Conservation (phyloP, 495 filamentous ascomycete species). For the Lophium mytilinum region DNA sequence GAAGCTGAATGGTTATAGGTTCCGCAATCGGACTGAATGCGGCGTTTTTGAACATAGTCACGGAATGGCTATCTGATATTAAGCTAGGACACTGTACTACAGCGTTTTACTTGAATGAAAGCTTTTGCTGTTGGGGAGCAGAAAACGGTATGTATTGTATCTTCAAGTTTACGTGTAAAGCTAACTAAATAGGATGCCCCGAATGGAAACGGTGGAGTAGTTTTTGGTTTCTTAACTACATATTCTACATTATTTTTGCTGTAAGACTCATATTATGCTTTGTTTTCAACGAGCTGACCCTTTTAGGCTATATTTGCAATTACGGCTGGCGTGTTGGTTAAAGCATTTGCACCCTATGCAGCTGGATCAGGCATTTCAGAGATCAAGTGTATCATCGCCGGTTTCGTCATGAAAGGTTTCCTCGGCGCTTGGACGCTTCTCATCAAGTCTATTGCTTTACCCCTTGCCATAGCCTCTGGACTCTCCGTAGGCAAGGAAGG, state of each 20-base stretch:
- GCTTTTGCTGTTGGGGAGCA: slow-evolving; percentile 97
- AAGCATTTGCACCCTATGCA: slow-evolving; percentile 90
- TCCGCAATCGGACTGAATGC: slow-evolving; percentile 89
- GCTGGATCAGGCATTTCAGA: slow-evolving; percentile 97
- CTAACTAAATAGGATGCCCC: slow-evolving; percentile 55
- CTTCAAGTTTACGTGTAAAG: neutral
- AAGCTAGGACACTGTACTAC: slow-evolving; percentile 91
- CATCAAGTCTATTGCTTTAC: slow-evolving; percentile 89
- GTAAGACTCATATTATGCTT: slow-evolving; percentile 39
- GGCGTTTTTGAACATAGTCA: slow-evolving; percentile 88
- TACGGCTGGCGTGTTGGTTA: slow-evolving; percentile 76
- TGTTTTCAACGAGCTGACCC: neutral
- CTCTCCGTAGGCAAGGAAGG: slow-evolving; percentile 96
- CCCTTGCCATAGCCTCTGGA: slow-evolving; percentile 88
- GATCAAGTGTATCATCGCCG: slow-evolving; percentile 98
- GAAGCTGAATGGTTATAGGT: slow-evolving; percentile 34
- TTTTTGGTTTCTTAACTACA: slow-evolving; percentile 70
- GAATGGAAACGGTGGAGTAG: slow-evolving; percentile 89
- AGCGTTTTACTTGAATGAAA: slow-evolving; percentile 94
- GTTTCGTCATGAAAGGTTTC: slow-evolving; percentile 99
- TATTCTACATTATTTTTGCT: slow-evolving; percentile 83
- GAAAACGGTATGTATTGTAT: slow-evolving; percentile 59
- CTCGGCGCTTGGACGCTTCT: slow-evolving; percentile 84
- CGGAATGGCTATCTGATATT: slow-evolving; percentile 93
- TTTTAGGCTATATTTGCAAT: slow-evolving; percentile 69